Evolutionary conservation across 2,329 filamentous ascomycete genomes (phyloP), one percentile per base, ranked within the genome.

Genomic region (Diaporthe sp.): DNA sequence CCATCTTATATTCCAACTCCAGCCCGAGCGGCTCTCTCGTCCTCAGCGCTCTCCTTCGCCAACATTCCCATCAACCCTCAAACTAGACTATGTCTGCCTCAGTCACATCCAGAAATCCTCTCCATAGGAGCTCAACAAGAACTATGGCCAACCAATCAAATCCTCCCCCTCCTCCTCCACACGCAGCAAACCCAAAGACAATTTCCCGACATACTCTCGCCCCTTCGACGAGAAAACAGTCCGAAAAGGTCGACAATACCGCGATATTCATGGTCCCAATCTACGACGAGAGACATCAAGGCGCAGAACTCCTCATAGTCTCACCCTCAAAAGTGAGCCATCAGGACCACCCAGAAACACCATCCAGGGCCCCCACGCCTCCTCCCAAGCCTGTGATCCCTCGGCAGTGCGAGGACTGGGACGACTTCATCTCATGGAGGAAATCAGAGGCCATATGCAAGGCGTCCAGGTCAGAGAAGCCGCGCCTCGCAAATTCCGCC

Each of bases 221-320:
- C 28, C 51, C 51, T 25, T 49, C 55, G n/a, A 28, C 34, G 6
- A 65, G 22, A 19, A 34, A 65, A 44, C 34, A 25, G 10, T 34
- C 71, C 15, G 28, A 60, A 57, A 19, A 7, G 4, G 12, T 19
- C 17, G 58, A 65, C 13, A 53, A 73, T 12, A 73, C 73, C 22
- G 68, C 75, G 31, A 74, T 76, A 13, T 74, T 76, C 39, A 71
- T 76, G 61, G 75, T 76, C 17, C 75, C 75, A 31, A 22, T 76
- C n/a, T 67, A 75, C 49, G 75, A 76, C 62, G 75, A 76, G 44
- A 76, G 62, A 49, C 75, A 75, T 31, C 75, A 76, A 28, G 75
- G 75, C 53, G 75, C 75, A 34, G 75, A 76, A 10, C 61, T 76
- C 10, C 73, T 75, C 73, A 76, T 76, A 42, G 57, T 76, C 9